A percentile compares a stretch with the other conserved stretches of the same genome.
These are phyloP conservation scores for Paspalum notatum DNA, from an alignment of 176 grass and related monocot species.

Conservation along the genomic window DNA sequence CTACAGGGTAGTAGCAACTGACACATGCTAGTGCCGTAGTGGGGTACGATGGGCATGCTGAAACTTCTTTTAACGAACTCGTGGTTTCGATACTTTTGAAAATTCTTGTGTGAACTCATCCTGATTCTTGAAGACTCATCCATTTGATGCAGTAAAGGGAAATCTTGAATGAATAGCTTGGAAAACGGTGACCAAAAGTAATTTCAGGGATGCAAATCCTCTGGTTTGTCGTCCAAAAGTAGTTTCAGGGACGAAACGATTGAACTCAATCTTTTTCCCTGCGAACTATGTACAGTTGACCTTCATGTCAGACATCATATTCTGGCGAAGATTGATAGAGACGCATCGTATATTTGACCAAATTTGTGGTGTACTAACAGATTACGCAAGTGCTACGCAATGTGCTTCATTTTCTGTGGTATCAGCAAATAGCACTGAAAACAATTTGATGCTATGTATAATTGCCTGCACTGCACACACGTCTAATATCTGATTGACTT, in stretches of 20 bases:
- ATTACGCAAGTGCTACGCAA: constrained; percentile 10
- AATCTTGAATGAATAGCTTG: not conserved
- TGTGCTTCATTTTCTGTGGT: constrained; percentile 1
- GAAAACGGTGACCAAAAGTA: not conserved
- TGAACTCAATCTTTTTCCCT: not conserved
- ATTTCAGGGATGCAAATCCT: not conserved
- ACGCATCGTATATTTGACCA: constrained; percentile 19
- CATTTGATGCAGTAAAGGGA: not conserved
- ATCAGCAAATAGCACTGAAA: constrained; percentile 18
- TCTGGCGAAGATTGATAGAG: not conserved
- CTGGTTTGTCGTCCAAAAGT: not conserved
- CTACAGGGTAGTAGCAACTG: not conserved
- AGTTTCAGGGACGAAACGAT: not conserved
- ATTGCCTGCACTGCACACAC: not conserved
- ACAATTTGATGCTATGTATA: not conserved
- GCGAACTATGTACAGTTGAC: constrained; percentile 10
- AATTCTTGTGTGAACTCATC: not conserved
- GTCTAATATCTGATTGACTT: constrained; percentile 26
- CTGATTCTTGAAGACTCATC: not conserved
- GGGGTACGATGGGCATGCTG: not conserved
- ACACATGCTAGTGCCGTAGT: not conserved
- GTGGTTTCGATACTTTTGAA: not conserved
- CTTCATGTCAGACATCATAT: not conserved
- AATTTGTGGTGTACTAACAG: constrained; percentile 3
- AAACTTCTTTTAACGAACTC: constrained; percentile 12